phyloP scores from a whole-genome alignment of 2,329 filamentous ascomycete species.

The Aureobasidium sp. region DNA sequence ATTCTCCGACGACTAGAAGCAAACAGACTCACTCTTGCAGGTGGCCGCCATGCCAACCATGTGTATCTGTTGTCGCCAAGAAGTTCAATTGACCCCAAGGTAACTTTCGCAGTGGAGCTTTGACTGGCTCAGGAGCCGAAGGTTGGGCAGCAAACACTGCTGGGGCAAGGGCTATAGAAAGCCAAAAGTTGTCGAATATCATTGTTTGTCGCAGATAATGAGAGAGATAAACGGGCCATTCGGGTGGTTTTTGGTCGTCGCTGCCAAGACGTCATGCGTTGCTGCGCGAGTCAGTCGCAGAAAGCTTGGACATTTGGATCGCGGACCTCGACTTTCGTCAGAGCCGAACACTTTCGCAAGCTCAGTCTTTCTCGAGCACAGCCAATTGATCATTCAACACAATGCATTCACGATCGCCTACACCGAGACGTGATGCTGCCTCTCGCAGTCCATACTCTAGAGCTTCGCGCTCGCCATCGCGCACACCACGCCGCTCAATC shows the following conservation, averaged over 20 bases:
- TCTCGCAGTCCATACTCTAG: conserved; percentile 1
- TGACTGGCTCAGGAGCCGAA: conserved; percentile 66
- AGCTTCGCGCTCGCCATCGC: conserved; percentile 2
- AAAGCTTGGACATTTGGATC: not conserved
- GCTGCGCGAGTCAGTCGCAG: not conserved
- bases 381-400: not conserved
- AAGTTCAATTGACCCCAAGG: conserved; percentile 92
- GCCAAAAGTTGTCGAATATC: conserved; percentile 18
- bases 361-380: not conserved
- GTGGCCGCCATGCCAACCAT: conserved; percentile 94
- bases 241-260: conserved; percentile 6
- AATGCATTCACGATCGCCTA: conserved; percentile 12
- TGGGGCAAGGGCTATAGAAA: conserved; percentile 24
- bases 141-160: conserved; percentile 55
- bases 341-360: not conserved
- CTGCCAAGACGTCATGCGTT: not conserved
- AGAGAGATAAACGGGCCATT: not conserved
- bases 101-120: conserved; percentile 74
- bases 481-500: conserved; percentile 8
- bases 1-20: not conserved
- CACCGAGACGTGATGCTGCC: not conserved
- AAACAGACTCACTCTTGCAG: conserved; percentile 64
- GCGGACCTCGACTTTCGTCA: conserved; percentile 5
- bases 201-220: conserved; percentile 6
- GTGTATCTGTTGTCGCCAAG: conserved; percentile 88